A percentile compares a stretch with the other conserved stretches of the same genome.
Evolutionary conservation across 345 rosid genomes (phyloP).

Genomic region (Heritiera littoralis): DNA sequence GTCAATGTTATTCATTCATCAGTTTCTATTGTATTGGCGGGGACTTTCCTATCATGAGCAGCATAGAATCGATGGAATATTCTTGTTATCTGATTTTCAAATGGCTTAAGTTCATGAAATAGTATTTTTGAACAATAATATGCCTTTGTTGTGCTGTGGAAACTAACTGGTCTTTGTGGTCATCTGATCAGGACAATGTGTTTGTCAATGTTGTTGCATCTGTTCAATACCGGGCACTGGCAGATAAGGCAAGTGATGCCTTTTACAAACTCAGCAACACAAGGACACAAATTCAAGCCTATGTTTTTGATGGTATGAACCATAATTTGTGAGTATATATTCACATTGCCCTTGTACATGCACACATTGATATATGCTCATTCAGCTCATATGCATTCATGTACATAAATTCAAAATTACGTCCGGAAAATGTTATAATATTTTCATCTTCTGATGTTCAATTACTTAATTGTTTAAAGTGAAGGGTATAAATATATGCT

Average conservation of each 20-base stretch:
- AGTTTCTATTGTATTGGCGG: neutral
- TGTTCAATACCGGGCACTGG: constrained; percentile 46
- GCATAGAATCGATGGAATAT: too few relatives aligned
- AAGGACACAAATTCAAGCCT: constrained; percentile 50
- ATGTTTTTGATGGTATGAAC: constrained; percentile 53
- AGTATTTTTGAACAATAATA: neutral
- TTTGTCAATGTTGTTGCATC: constrained; percentile 60
- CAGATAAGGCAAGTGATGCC: constrained; percentile 49
- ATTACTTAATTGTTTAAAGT: neutral
- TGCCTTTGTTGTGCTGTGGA: neutral
- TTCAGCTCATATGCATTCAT: neutral
- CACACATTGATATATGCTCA: neutral
- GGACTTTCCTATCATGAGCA: neutral
- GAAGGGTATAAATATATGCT: neutral
- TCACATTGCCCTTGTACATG: neutral
- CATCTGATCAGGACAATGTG: constrained; percentile 41
- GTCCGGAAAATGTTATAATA: neutral
- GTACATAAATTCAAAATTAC: neutral
- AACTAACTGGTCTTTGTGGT: neutral
- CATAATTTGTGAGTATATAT: neutral
- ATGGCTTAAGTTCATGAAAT: neutral
- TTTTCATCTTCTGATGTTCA: neutral
- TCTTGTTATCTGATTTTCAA: neutral
- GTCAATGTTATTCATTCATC: neutral
- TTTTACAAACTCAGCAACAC: constrained; percentile 52